Conservation (phyloP, 768 basidiomycete species). For the Crepidotus variabilis region DNA sequence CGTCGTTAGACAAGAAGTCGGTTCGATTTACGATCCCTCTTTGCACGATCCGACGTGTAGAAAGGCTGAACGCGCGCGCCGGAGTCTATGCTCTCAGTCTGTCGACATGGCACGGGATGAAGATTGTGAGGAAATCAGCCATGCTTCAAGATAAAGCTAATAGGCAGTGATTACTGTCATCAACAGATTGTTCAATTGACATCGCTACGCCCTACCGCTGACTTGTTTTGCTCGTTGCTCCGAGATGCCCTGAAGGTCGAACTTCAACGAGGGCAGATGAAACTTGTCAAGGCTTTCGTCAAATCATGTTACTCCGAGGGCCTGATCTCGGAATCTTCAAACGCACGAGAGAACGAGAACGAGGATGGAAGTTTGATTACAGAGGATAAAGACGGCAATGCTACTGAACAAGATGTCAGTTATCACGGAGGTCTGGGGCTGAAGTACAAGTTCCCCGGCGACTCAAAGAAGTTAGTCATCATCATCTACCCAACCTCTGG, state of each 20-base stretch:
- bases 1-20: conserved; percentile 88
- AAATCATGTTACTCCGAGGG: conserved; percentile 94
- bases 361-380: conserved; percentile 64
- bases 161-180: not conserved
- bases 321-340: conserved; percentile 58
- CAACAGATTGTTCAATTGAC: conserved; percentile 88
- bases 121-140: conserved; percentile 61
- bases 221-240: conserved; percentile 86
- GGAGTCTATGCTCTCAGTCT: conserved; percentile 96
- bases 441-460: conserved; percentile 87
- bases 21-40: conserved; percentile 90
- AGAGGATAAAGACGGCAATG: conserved; percentile 44
- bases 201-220: conserved; percentile 88
- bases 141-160: not conserved
- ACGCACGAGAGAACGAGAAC: conserved; percentile 59
- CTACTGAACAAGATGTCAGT: conserved; percentile 38
- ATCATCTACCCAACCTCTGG: conserved; percentile 1
- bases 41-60: conserved; percentile 89
- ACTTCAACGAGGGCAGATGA: conserved; percentile 90
- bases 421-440: conserved; percentile 81
- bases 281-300: conserved; percentile 83
- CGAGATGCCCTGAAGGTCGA: conserved; percentile 88
- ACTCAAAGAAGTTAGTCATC: conserved; percentile 75
- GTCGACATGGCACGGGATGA: conserved; percentile 90
- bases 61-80: conserved; percentile 87